These are phyloP conservation scores for Pseudozyma tsukubaensis DNA, from an alignment of 1,284 basidiomycete species.

Conservation along the genomic window DNA sequence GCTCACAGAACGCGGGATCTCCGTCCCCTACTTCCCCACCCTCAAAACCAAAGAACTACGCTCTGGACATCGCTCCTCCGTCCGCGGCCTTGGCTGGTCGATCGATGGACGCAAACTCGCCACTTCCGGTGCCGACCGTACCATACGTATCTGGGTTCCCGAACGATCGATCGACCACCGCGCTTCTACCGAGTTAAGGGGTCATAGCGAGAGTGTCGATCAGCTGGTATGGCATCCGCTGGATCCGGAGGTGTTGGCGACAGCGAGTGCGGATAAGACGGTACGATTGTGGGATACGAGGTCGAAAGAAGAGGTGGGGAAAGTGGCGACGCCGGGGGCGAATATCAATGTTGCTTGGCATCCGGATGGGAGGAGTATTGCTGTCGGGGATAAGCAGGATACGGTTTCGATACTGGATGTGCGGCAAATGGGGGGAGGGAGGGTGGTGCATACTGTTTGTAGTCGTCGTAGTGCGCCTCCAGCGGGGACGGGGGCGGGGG, in stretches of 20 bases:
- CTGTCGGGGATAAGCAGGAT: slow-evolving; percentile 61
- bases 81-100: slow-evolving; percentile 60
- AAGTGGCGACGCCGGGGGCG: slow-evolving; percentile 35
- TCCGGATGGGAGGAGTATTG: slow-evolving; percentile 53
- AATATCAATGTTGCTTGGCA: slow-evolving; percentile 65
- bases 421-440: slow-evolving; percentile 11
- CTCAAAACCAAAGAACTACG: slow-evolving; percentile 47
- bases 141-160: slow-evolving; percentile 59
- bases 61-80: slow-evolving; percentile 39
- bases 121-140: slow-evolving; percentile 50
- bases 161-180: slow-evolving; percentile 58
- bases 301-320: background rate
- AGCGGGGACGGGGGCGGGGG: too few species aligned
- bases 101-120: slow-evolving; percentile 59
- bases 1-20: slow-evolving; percentile 21
- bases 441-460: slow-evolving; percentile 46
- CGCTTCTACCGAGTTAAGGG: slow-evolving; percentile 57
- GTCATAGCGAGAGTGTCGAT: slow-evolving; percentile 61
- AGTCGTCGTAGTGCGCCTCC: slow-evolving; percentile 14
- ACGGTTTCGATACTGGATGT: slow-evolving; percentile 58
- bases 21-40: slow-evolving; percentile 18
- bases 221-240: slow-evolving; percentile 59
- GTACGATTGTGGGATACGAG: slow-evolving; percentile 63
- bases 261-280: slow-evolving; percentile 56
- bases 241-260: slow-evolving; percentile 58